A percentile compares a stretch with the other conserved stretches of the same genome.
Evolutionary conservation across 139 green algal genomes (phyloP).

Genomic region (Chlorella sorokiniana): DNA sequence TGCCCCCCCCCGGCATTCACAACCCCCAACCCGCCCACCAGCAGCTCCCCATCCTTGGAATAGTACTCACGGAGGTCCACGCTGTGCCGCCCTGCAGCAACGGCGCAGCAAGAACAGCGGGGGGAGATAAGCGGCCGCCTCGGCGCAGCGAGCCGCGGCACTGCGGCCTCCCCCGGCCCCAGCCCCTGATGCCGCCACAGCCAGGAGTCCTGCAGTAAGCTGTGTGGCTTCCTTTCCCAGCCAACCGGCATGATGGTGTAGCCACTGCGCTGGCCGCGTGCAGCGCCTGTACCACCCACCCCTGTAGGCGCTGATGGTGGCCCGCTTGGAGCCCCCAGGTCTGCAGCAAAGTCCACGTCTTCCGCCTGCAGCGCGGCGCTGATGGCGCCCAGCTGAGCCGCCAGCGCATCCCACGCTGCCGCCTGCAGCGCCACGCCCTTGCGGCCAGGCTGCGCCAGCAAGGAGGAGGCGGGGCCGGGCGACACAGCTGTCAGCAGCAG

Average conservation of each 20-base stretch:
- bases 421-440: slow-evolving; percentile 28
- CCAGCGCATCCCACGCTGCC: neutral
- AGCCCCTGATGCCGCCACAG: too few relatives aligned
- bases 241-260: neutral
- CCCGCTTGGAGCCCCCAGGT: slow-evolving; percentile 30
- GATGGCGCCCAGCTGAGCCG: neutral
- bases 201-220: too few relatives aligned
- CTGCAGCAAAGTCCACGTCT: neutral
- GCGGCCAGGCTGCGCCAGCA: neutral
- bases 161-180: neutral
- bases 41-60: slow-evolving; percentile 52
- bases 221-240: too few relatives aligned
- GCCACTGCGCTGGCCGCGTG: neutral
- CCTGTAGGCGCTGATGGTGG: slow-evolving; percentile 36
- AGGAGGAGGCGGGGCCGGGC: neutral
- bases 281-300: slow-evolving; percentile 2
- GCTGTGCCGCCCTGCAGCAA: slow-evolving; percentile 21
- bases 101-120: neutral
- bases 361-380: neutral
- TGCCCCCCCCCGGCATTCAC: too few relatives aligned
- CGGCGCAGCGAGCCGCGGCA: neutral
- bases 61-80: slow-evolving; percentile 65
- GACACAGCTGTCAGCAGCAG: neutral
- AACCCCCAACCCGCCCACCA: slow-evolving; percentile 4
- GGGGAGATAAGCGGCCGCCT: neutral